A percentile compares a stretch with the other conserved stretches of the same genome.
Evolutionary conservation across 2,329 filamentous ascomycete genomes (phyloP).

Genomic region (Claviceps sp.): DNA sequence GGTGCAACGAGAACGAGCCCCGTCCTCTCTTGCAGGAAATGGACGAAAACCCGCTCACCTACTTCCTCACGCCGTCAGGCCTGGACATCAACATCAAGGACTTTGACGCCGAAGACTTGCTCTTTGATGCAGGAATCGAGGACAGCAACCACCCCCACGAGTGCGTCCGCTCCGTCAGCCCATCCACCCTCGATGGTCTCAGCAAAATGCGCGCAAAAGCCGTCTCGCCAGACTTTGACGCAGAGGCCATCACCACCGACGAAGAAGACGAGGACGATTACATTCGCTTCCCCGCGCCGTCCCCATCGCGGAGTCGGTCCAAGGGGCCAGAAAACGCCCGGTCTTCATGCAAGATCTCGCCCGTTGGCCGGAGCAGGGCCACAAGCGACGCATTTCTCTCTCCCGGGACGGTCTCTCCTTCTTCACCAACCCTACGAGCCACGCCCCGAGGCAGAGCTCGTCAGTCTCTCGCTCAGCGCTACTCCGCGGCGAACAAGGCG

Average conservation of each 20-base stretch:
- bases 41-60: conserved; percentile 40
- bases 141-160: conserved; percentile 30
- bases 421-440: background rate
- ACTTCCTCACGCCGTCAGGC: conserved; percentile 39
- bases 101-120: conserved; percentile 30
- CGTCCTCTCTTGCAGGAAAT: conserved; percentile 33
- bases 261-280: conserved; percentile 37
- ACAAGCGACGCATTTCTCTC: conserved; percentile 14
- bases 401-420: conserved; percentile 4
- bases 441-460: conserved; percentile 2
- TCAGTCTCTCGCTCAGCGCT: conserved; percentile 1
- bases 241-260: conserved; percentile 30
- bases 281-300: conserved; percentile 31
- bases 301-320: conserved; percentile 19
- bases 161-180: conserved; percentile 41
- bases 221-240: conserved; percentile 23
- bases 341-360: conserved; percentile 18
- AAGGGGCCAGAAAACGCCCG: conserved; percentile 26
- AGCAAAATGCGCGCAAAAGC: conserved; percentile 25
- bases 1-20: conserved; percentile 18
- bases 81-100: conserved; percentile 27
- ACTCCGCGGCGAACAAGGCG: conserved; percentile 8
- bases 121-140: conserved; percentile 46
- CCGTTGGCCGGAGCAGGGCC: conserved; percentile 13
- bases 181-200: conserved; percentile 40